phyloP scores from a whole-genome alignment of 2,329 filamentous ascomycete species.

The Laburnicola sp. region DNA sequence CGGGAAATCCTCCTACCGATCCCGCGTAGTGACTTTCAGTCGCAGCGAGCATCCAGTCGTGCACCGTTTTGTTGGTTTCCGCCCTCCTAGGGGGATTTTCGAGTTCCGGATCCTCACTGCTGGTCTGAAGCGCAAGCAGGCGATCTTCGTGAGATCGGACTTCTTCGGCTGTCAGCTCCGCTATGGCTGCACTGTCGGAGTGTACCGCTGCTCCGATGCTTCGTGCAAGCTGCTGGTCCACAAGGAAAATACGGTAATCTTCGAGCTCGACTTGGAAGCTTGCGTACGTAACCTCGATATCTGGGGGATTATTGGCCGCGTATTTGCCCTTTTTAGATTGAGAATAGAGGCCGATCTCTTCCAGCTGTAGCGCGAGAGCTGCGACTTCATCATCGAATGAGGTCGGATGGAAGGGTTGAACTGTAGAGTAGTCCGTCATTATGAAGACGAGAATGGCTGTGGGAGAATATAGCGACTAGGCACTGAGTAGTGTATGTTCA shows the following conservation, averaged over 20 bases:
- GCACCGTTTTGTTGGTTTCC: background rate
- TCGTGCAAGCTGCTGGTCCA: conserved; percentile 24
- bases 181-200: conserved; percentile 22
- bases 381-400: conserved; percentile 27
- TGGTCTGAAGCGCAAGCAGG: conserved; percentile 17
- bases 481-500: no score
- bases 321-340: conserved; percentile 26
- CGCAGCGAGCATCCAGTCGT: conserved; percentile 8
- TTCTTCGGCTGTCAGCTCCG: conserved; percentile 14
- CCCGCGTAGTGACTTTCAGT: conserved; percentile 4
- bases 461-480: no score
- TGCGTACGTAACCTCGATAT: conserved; percentile 22
- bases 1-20: conserved; percentile 13
- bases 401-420: conserved; percentile 10
- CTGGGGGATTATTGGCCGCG: conserved; percentile 14
- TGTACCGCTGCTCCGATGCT: conserved; percentile 31
- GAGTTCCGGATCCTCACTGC: conserved; percentile 17
- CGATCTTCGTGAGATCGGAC: conserved; percentile 20
- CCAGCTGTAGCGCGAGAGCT: conserved; percentile 31
- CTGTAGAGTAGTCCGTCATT: background rate
- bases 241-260: conserved; percentile 16
- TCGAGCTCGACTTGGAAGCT: conserved; percentile 23
- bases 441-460: no score
- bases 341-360: conserved; percentile 19
- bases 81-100: conserved; percentile 11